phyloP scores from a whole-genome alignment of 129 eudicot species.

The Smallanthus sonchifolius region DNA sequence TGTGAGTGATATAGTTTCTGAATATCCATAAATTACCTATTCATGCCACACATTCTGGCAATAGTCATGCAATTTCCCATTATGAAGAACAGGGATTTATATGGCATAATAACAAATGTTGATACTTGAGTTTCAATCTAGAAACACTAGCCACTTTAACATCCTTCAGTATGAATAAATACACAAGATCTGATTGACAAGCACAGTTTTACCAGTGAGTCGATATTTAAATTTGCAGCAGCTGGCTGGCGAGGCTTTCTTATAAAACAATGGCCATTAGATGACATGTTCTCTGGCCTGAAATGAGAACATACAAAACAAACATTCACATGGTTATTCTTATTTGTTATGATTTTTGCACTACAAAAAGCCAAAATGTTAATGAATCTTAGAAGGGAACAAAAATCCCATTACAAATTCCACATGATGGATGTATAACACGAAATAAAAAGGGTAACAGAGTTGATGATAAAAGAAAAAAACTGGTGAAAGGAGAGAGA shows the following conservation, averaged over 20 bases:
- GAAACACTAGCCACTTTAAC: constrained; percentile 17
- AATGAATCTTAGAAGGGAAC: neutral
- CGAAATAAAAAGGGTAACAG: neutral
- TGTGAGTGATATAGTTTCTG: neutral
- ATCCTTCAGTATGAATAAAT: neutral
- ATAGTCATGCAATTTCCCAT: constrained; percentile 6
- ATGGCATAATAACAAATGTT: constrained; percentile 3
- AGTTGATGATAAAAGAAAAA: neutral
- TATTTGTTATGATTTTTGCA: neutral
- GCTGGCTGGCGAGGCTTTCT: constrained; percentile 65
- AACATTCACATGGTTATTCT: neutral
- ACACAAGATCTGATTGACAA: neutral
- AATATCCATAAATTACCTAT: neutral
- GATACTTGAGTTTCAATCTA: constrained; percentile 12
- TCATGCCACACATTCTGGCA: constrained; percentile 2
- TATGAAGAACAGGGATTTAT: neutral
- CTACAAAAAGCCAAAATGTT: neutral
- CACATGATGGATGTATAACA: neutral
- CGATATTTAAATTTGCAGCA: constrained; percentile 62
- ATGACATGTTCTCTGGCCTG: constrained; percentile 53
- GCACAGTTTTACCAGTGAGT: constrained; percentile 60
- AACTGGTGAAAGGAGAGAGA: neutral
- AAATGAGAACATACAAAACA: constrained; percentile 13
- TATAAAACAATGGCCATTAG: constrained; percentile 72
- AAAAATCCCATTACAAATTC: neutral